Evolutionary conservation across 805 yeast species (phyloP), one percentile per base, ranked within the genome.

Genomic region (Kazachstania psychrophila): DNA sequence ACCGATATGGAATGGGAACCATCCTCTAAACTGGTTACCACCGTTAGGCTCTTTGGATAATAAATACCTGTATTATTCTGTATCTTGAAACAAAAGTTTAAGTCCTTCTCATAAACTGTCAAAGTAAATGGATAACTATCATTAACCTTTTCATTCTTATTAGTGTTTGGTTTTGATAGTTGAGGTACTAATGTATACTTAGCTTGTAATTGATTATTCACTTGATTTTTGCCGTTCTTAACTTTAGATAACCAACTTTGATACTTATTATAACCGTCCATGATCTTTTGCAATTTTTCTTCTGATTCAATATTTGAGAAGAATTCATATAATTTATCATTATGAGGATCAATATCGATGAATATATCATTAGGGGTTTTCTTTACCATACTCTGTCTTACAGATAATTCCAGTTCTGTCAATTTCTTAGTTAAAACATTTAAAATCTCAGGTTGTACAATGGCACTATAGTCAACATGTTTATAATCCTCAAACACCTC

Each of bases 31-130:
- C 24, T 23, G 3, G 39, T 33, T 4, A 19, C 14, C 2, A 37
- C 18, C 13, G 28, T 16, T 6, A 37, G 24, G 18, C 29, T 27
- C 8, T 37, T 17, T 14, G 29, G 14, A 15, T n/a, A 28, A 22
- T 37, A 37, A 3, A 12, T 20, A 12, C 19, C 24, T 6, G 33
- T 37, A 8, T 33, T 33, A 28, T 37, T 37, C 7, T 12, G 22
- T 15, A 37, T 9, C 20, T 33, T 28, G 17, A 37, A 37, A 28
- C 40, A 37, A 15, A 31, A 23, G 19, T 28, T 37, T 16, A 33
- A 14, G 24, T 37, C 40, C 24, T 28, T 37, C 14, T 37, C 31
- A 25, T 33, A 37, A 12, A 37, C n/a, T 6, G 17, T 33, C 6
- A 37, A 14, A 3, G 33, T 28, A 6, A 37, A 28, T 3, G 40